Evolutionary conservation across 805 yeast genomes (phyloP).

Genomic region (Cephaloascus albidus): DNA sequence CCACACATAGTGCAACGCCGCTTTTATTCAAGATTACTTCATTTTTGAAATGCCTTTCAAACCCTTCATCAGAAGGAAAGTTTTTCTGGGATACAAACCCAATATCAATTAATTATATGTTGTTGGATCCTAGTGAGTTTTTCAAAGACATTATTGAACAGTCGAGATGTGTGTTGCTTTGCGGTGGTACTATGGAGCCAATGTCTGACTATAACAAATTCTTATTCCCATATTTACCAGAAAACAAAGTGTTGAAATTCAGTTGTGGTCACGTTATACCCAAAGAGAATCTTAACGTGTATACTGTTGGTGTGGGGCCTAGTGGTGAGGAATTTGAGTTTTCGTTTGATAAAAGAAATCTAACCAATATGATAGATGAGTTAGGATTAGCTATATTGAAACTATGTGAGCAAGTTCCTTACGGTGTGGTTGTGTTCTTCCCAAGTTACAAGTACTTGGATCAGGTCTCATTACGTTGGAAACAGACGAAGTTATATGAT

Average conservation of each 20-base stretch:
- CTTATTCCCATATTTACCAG: constrained; percentile 50
- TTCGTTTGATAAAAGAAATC: constrained; percentile 55
- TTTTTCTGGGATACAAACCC: constrained; percentile 50
- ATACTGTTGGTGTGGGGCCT: constrained; percentile 29
- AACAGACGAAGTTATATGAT: constrained; percentile 17
- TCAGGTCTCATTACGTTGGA: constrained; percentile 47
- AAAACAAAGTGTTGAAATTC: constrained; percentile 35
- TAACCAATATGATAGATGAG: constrained; percentile 29
- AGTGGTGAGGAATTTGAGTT: constrained; percentile 40
- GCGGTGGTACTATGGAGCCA: constrained; percentile 97
- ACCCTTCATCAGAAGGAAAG: constrained; percentile 75
- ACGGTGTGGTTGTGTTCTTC: constrained; percentile 73
- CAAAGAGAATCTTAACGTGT: constrained; percentile 51
- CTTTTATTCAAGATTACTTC: constrained; percentile 55
- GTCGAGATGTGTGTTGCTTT: constrained; percentile 62
- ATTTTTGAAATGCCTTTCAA: constrained; percentile 55
- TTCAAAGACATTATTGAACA: constrained; percentile 59
- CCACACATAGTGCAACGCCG: constrained; percentile 30
- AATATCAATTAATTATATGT: constrained; percentile 49
- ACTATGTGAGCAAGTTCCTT: constrained; percentile 41
- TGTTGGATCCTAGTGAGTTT: constrained; percentile 69
- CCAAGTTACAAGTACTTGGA: constrained; percentile 75
- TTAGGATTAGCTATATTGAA: constrained; percentile 42
- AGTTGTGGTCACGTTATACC: constrained; percentile 86
- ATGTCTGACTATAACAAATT: constrained; percentile 57